phyloP scores from a whole-genome alignment of 1,139 yeast genomes.

The Zygosaccharomyces pseudobailii region DNA sequence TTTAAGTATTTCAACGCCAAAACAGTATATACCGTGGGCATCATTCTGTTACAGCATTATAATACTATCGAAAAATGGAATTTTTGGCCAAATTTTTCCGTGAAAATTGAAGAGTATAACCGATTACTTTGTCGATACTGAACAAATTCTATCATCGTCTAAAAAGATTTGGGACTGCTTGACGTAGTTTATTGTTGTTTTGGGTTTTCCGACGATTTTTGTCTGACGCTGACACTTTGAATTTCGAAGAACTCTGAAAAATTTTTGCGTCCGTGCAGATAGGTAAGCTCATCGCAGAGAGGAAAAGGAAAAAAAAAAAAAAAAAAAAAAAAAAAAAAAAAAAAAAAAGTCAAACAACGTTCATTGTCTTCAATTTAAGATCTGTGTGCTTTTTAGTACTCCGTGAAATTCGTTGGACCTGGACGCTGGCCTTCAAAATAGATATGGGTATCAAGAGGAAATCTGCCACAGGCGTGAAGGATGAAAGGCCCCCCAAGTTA shows the following conservation, averaged over 20 bases:
- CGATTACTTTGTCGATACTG: too few species aligned
- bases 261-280: neutral
- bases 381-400: neutral
- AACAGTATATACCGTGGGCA: too few species aligned
- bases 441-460: constrained; percentile 18
- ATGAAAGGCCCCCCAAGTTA: constrained; percentile 27
- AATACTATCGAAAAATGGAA: too few species aligned
- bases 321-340: too few species aligned
- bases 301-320: too few species aligned
- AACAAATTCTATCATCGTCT: too few species aligned
- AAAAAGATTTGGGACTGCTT: too few species aligned
- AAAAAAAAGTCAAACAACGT: neutral
- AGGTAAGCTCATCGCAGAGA: neutral
- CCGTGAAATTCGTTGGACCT: neutral
- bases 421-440: neutral
- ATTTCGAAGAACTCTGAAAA: neutral
- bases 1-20: too few species aligned
- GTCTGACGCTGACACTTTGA: constrained; percentile 1
- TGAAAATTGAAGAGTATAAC: too few species aligned
- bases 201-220: neutral
- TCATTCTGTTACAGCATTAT: too few species aligned
- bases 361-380: neutral
- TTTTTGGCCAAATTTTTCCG: too few species aligned
- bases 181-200: neutral
- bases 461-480: constrained; percentile 8